Evolutionary conservation across 306 rosid genomes (phyloP).

Genomic region (Abrus pulchellus): DNA sequence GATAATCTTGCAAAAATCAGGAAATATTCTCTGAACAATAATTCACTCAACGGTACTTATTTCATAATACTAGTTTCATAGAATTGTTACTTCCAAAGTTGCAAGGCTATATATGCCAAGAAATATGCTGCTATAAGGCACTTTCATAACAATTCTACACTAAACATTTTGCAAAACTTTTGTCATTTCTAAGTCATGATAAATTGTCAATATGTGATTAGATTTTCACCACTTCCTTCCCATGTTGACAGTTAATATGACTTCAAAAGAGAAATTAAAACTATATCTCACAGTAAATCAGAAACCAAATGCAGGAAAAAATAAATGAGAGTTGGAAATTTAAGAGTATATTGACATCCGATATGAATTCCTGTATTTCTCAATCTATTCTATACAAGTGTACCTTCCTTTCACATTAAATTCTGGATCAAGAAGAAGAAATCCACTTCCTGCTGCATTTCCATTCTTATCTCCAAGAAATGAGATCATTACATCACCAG

Average conservation of each 20-base stretch:
- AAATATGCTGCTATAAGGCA: conserved; percentile 6
- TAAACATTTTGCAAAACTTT: neutral
- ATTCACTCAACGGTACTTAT: neutral
- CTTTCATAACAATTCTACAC: neutral
- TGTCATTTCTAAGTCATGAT: neutral
- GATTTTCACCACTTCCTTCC: neutral
- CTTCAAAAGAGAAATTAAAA: conserved; percentile 15
- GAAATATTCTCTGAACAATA: neutral
- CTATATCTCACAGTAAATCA: neutral
- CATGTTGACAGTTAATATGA: neutral
- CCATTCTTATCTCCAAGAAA: conserved; percentile 83
- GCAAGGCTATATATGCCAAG: neutral
- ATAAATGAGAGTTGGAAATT: neutral
- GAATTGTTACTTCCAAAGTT: neutral
- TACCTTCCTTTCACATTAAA: conserved; percentile 87
- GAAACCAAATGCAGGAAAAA: neutral
- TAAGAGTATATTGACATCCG: conserved; percentile 8
- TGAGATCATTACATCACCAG: conserved; percentile 81
- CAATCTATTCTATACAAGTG: neutral
- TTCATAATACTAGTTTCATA: conserved; percentile 10
- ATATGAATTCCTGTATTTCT: conserved; percentile 19
- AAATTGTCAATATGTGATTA: neutral
- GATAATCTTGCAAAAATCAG: too few species aligned
- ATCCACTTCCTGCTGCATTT: conserved; percentile 77
- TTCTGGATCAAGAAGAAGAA: conserved; percentile 84